phyloP scores from a whole-genome alignment of 106 monocot species.

The Apostasia shenzhenica region DNA sequence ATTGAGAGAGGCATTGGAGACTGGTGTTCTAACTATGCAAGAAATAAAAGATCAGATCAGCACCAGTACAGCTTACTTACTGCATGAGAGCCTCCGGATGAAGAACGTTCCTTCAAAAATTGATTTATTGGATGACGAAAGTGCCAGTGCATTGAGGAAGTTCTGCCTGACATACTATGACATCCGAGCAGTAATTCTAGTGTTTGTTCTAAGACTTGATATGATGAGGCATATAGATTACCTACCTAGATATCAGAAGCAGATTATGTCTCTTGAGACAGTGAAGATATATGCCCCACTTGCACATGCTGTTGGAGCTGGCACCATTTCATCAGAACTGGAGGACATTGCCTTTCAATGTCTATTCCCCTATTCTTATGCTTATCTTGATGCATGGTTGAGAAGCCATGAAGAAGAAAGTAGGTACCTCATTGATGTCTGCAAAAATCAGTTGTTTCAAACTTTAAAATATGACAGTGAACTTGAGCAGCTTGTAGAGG shows the following conservation, averaged over 20 bases:
- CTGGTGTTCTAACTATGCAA: conserved; percentile 47
- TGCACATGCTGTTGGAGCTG: conserved; percentile 80
- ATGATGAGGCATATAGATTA: conserved; percentile 61
- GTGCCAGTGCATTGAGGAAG: conserved; percentile 46
- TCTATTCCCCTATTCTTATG: conserved; percentile 82
- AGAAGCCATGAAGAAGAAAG: conserved; percentile 40
- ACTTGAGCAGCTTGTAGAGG: conserved; percentile 48
- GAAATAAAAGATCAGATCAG: conserved; percentile 67
- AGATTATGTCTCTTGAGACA: conserved; percentile 60
- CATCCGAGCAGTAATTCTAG: conserved; percentile 69
- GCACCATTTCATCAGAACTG: conserved; percentile 64
- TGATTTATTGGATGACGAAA: conserved; percentile 68
- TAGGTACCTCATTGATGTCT: conserved; percentile 36
- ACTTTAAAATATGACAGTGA: conserved; percentile 45
- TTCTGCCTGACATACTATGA: conserved; percentile 88
- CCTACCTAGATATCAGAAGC: conserved; percentile 67
- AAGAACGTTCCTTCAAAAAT: conserved; percentile 57
- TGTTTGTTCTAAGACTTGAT: conserved; percentile 74
- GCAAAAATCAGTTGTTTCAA: conserved; percentile 52
- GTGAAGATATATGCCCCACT: conserved; percentile 91
- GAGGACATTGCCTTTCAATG: conserved; percentile 87
- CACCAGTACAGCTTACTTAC: conserved; percentile 44
- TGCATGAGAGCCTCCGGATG: conserved; percentile 79
- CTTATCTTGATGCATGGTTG: conserved; percentile 75
- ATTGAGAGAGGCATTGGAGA: conserved; percentile 59